phyloP scores from a whole-genome alignment of 345 rosid species.

The Mallotus nudiflorus region DNA sequence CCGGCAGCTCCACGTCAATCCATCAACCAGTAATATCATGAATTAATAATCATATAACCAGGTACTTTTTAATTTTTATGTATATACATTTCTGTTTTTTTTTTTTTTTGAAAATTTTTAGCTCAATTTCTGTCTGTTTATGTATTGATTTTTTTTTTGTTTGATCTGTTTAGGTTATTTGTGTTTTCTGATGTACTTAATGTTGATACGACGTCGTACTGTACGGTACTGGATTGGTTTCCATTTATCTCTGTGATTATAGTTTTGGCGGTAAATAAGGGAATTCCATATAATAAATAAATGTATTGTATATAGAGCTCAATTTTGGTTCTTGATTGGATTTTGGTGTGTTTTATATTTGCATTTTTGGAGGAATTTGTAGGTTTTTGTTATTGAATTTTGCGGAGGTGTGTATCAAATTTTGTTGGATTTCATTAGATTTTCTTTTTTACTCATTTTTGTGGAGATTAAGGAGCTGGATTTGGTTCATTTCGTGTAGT shows the following conservation, averaged over 20 bases:
- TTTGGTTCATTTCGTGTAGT: not conserved
- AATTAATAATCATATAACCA: conserved; percentile 1
- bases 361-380: too few relatives aligned
- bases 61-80: not conserved
- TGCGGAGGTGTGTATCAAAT: too few relatives aligned
- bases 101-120: not conserved
- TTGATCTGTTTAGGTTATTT: conserved; percentile 29
- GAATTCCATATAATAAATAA: too few relatives aligned
- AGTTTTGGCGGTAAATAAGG: too few relatives aligned
- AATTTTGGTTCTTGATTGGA: not conserved
- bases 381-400: too few relatives aligned
- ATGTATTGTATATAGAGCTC: not conserved
- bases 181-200: conserved; percentile 2
- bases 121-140: not conserved
- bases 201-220: conserved; percentile 20
- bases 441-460: too few relatives aligned
- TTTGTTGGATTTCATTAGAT: too few relatives aligned
- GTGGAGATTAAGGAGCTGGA: conserved; percentile 10
- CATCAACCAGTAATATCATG: too few relatives aligned
- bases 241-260: too few relatives aligned
- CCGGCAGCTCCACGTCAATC: too few relatives aligned
- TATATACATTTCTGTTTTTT: not conserved
- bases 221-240: too few relatives aligned
- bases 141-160: not conserved
- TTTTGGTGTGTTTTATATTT: too few relatives aligned